These are phyloP conservation scores for Lactarius tabidus DNA, from an alignment of 768 basidiomycete genomes.

Conservation along the genomic window DNA sequence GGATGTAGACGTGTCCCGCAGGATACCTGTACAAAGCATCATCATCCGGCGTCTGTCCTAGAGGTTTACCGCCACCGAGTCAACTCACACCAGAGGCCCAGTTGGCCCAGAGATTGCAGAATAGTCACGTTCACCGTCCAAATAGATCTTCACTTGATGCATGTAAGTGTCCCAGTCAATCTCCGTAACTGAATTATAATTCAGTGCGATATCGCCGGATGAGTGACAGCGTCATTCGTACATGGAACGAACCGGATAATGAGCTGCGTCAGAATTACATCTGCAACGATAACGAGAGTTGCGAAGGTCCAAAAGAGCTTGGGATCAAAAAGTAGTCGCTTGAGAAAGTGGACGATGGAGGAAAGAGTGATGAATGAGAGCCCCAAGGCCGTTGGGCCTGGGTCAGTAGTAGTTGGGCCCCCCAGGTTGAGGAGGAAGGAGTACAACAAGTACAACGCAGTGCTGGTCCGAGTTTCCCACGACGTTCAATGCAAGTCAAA, in stretches of 20 bases:
- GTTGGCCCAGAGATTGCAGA: constrained; percentile 80
- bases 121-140: constrained; percentile 83
- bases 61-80: neutral
- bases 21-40: constrained; percentile 65
- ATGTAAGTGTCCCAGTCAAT: constrained; percentile 99
- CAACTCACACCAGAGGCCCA: constrained; percentile 81
- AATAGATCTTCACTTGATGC: constrained; percentile 74
- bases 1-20: constrained; percentile 86
- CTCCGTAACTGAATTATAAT: constrained; percentile 73
- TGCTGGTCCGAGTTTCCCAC: constrained; percentile 4
- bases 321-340: constrained; percentile 47
- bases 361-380: constrained; percentile 2
- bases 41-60: neutral
- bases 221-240: constrained; percentile 39
- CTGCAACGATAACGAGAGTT: constrained; percentile 60
- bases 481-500: no score
- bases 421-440: constrained; percentile 14
- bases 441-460: no score
- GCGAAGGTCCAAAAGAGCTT: constrained; percentile 67
- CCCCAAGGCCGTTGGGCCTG: neutral
- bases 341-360: constrained; percentile 7
- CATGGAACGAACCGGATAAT: constrained; percentile 82
- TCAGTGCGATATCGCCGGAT: constrained; percentile 23
- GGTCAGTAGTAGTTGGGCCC: neutral
- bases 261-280: constrained; percentile 73